phyloP scores from a whole-genome alignment of 352 stramenopile species.

The Achlya hypogyna region DNA sequence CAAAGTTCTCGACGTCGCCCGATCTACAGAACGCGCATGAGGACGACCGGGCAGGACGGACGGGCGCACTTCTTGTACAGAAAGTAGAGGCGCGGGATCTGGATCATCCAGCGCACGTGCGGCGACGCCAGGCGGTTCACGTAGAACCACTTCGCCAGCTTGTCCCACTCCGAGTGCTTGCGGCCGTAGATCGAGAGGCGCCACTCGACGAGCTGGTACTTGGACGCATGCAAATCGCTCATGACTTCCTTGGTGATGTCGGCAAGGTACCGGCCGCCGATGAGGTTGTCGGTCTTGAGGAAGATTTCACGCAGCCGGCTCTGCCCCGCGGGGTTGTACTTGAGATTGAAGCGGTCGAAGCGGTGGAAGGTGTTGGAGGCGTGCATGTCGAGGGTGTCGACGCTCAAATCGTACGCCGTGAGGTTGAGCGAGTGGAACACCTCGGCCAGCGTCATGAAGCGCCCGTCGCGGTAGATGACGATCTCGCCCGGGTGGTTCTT shows the following conservation, averaged over 20 bases:
- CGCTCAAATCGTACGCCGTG: constrained; percentile 96
- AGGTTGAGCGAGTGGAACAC: constrained; percentile 90
- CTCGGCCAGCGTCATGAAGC: constrained; percentile 94
- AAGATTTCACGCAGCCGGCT: constrained; percentile 96
- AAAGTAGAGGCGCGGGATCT: constrained; percentile 95
- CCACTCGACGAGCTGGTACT: constrained; percentile 93
- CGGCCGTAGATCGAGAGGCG: constrained; percentile 92
- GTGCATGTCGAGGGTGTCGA: constrained; percentile 98
- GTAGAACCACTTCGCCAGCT: constrained; percentile 95
- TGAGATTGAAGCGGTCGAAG: constrained; percentile 99
- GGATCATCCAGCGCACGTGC: constrained; percentile 97
- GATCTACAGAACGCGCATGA: constrained; percentile 16
- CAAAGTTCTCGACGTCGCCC: constrained; percentile 89
- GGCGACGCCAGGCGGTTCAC: constrained; percentile 84
- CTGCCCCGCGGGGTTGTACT: constrained; percentile 96
- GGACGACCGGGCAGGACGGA: background rate
- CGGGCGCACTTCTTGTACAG: constrained; percentile 87
- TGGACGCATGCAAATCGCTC: constrained; percentile 77
- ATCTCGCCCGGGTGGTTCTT: constrained; percentile 83
- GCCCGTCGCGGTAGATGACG: constrained; percentile 93
- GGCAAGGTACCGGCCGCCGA: constrained; percentile 91
- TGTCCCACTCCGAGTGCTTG: constrained; percentile 93
- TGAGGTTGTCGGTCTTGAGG: constrained; percentile 97
- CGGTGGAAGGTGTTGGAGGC: constrained; percentile 99
- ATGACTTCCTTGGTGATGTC: constrained; percentile 94